Evolutionary conservation across 305 asterid genomes (phyloP).

Genomic region (Solanum aculeatissimum): DNA sequence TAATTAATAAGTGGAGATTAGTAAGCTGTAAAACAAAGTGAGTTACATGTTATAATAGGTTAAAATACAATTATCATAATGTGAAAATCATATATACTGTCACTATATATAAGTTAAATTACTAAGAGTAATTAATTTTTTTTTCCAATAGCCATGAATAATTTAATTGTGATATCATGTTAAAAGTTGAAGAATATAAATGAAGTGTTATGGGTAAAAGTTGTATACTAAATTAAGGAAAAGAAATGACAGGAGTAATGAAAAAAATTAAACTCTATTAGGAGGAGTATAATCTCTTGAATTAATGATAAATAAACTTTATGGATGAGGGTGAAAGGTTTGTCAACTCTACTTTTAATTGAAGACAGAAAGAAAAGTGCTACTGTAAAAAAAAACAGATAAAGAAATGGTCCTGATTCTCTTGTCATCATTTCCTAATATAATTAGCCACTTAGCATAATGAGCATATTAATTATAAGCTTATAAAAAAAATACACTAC

Average conservation of each 20-base stretch:
- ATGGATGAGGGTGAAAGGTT: not conserved
- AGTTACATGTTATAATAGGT: not conserved
- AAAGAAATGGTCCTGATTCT: constrained; percentile 2
- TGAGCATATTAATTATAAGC: constrained; percentile 8
- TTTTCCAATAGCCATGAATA: not conserved
- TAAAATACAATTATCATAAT: not conserved
- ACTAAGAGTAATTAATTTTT: not conserved
- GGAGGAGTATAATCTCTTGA: not conserved
- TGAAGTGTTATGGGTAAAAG: not conserved
- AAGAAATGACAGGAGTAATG: not conserved
- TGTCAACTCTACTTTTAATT: not conserved
- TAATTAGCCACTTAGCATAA: constrained; percentile 7
- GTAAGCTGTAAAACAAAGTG: not conserved
- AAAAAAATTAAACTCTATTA: not conserved
- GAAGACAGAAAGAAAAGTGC: not conserved
- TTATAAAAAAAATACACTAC: constrained; percentile 2
- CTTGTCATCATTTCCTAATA: constrained; percentile 16
- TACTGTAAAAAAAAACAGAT: not conserved
- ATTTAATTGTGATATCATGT: not conserved
- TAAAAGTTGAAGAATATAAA: not conserved
- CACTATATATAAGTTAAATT: not conserved
- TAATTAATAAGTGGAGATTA: not conserved
- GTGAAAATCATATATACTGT: not conserved
- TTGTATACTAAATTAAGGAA: not conserved
- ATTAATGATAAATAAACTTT: not conserved